These are phyloP conservation scores for Apiospora pterosperma DNA, from an alignment of 2,329 filamentous ascomycete species.

Conservation along the genomic window DNA sequence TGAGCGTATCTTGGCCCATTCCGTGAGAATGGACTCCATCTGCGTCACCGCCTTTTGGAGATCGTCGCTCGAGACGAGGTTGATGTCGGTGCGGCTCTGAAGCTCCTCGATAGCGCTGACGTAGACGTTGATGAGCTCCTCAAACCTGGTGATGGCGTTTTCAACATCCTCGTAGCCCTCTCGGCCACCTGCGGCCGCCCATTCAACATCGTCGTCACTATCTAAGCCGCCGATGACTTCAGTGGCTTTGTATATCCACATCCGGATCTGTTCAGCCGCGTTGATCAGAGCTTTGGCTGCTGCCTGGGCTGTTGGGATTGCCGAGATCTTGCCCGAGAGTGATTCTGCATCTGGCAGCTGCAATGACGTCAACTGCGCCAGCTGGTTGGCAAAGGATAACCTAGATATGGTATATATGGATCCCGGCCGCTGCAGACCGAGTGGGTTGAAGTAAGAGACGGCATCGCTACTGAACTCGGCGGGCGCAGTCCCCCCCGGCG, in stretches of 20 bases:
- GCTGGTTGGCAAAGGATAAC: constrained; percentile 87
- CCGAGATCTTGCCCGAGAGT: constrained; percentile 76
- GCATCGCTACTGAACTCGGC: constrained; percentile 48
- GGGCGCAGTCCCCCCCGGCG: constrained; percentile 34
- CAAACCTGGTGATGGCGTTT: constrained; percentile 76
- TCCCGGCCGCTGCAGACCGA: constrained; percentile 65
- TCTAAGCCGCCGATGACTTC: constrained; percentile 87
- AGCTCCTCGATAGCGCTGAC: constrained; percentile 91
- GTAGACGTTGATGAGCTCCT: constrained; percentile 87
- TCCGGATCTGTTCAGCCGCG: constrained; percentile 86
- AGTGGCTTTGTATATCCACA: constrained; percentile 90
- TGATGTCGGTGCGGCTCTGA: constrained; percentile 75
- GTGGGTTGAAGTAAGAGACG: constrained; percentile 63
- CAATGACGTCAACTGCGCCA: constrained; percentile 87
- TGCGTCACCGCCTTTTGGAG: constrained; percentile 74
- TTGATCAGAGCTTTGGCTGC: constrained; percentile 80
- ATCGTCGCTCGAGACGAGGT: constrained; percentile 65
- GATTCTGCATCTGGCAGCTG: constrained; percentile 82
- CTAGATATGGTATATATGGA: constrained; percentile 94
- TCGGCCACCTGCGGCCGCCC: constrained; percentile 84
- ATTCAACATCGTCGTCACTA: constrained; percentile 95
- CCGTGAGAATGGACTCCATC: constrained; percentile 82
- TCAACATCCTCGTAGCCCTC: constrained; percentile 74
- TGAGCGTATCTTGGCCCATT: constrained; percentile 80
- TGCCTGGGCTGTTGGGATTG: constrained; percentile 80